Conservation (phyloP, 1,284 basidiomycete species). For the Stygiomarasmius scandens region DNA sequence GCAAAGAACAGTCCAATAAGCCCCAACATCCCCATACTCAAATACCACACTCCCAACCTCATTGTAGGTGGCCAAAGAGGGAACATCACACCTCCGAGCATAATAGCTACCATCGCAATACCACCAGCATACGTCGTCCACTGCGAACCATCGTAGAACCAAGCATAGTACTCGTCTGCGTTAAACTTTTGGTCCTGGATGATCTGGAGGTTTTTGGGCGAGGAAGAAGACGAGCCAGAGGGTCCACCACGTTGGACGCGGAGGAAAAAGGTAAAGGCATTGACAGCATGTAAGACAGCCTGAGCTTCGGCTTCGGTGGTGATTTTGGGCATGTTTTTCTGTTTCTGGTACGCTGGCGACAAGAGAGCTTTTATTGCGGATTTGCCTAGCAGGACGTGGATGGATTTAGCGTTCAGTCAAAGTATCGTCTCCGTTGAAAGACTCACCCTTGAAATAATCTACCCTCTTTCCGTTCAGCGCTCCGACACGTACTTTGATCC, state of each 20-base stretch:
- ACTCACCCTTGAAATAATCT: slow-evolving; percentile 96
- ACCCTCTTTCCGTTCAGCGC: slow-evolving; percentile 93
- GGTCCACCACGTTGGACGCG: slow-evolving; percentile 82
- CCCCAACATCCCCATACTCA: slow-evolving; percentile 87
- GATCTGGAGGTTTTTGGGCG: slow-evolving; percentile 82
- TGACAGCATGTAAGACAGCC: slow-evolving; percentile 69
- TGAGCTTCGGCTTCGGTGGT: slow-evolving; percentile 80
- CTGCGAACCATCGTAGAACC: slow-evolving; percentile 97
- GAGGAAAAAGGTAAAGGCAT: slow-evolving; percentile 89
- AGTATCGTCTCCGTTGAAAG: no score
- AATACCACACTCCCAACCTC: slow-evolving; percentile 96
- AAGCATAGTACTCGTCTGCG: slow-evolving; percentile 86
- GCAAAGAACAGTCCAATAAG: slow-evolving; percentile 91
- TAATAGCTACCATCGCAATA: slow-evolving; percentile 88
- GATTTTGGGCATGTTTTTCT: slow-evolving; percentile 82
- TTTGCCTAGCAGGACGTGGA: no score
- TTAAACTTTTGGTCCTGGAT: slow-evolving; percentile 83
- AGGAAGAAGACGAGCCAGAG: slow-evolving; percentile 66
- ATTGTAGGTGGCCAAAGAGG: slow-evolving; percentile 95
- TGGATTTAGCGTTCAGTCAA: no score
- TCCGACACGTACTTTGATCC: slow-evolving; percentile 89
- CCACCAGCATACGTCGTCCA: slow-evolving; percentile 94
- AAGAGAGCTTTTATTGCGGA: slow-evolving; percentile 90
- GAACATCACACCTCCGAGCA: slow-evolving; percentile 99
- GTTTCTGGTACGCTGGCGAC: slow-evolving; percentile 89